phyloP scores from a whole-genome alignment of 306 rosid genomes.

The Lupinus albus region DNA sequence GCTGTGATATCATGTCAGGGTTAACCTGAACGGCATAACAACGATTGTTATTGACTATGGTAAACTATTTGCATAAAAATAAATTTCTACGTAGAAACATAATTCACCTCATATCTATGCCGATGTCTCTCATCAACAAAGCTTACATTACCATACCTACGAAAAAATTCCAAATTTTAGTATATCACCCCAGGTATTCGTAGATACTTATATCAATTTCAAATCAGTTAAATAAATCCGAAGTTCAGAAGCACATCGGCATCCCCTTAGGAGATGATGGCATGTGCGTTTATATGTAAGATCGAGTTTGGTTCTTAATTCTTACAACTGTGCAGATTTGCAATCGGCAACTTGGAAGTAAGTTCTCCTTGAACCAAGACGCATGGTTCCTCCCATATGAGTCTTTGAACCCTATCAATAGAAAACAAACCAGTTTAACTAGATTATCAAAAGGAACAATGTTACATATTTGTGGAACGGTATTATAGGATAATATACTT shows the following conservation, averaged over 20 bases:
- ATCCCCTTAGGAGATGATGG: constrained; percentile 23
- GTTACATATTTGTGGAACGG: too few relatives aligned
- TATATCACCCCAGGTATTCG: too few relatives aligned
- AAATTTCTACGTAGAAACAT: too few relatives aligned
- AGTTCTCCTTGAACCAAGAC: constrained; percentile 91
- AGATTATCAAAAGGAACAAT: constrained; percentile 22
- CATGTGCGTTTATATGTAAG: constrained; percentile 2
- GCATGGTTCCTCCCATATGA: constrained; percentile 96
- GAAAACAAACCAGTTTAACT: constrained; percentile 30
- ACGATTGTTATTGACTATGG: too few relatives aligned
- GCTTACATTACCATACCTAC: constrained; percentile 63
- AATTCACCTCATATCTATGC: constrained; percentile 78
- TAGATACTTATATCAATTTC: too few relatives aligned
- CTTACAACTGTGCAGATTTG: constrained; percentile 89
- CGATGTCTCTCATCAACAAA: constrained; percentile 79
- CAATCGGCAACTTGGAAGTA: constrained; percentile 60
- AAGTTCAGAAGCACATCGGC: too few relatives aligned
- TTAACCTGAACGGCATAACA: constrained; percentile 59
- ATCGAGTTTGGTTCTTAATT: constrained; percentile 29
- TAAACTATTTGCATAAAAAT: too few relatives aligned
- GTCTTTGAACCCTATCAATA: constrained; percentile 78
- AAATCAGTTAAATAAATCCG: too few relatives aligned
- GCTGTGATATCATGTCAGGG: constrained; percentile 72
- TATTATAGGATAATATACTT: constrained; percentile 50
- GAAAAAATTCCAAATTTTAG: too few relatives aligned